Percentiles rank a stretch among this genome's conserved stretches.
These are phyloP conservation scores for Fusarium verrucosum DNA, from an alignment of 2,329 filamentous ascomycete genomes.

Conservation along the genomic window DNA sequence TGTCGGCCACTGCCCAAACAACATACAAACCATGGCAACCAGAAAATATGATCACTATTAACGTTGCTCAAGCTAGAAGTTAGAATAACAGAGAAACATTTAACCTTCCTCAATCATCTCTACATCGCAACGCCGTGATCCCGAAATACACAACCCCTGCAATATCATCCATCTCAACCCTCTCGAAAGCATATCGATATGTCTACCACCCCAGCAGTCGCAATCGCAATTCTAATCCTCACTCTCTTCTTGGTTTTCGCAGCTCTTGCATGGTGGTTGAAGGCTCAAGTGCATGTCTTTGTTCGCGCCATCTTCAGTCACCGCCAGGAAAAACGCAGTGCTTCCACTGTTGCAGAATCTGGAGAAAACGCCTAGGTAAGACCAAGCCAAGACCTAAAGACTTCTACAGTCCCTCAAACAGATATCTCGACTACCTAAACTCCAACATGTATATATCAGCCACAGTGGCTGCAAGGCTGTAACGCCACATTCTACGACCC, in stretches of 20 bases:
- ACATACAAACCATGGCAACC: slow-evolving; percentile 5
- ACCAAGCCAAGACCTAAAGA: neutral
- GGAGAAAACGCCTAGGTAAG: slow-evolving; percentile 28
- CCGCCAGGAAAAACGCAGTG: slow-evolving; percentile 14
- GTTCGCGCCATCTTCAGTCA: slow-evolving; percentile 42
- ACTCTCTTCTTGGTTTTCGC: slow-evolving; percentile 45
- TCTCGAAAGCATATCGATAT: slow-evolving; percentile 25
- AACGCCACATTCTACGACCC: slow-evolving; percentile 15
- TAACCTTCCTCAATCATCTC: neutral
- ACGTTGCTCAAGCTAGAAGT: neutral
- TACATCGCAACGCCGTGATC: neutral
- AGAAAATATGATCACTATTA: neutral
- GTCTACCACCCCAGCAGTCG: slow-evolving; percentile 42
- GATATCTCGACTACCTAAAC: neutral
- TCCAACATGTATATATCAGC: slow-evolving; percentile 4
- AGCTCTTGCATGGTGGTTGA: slow-evolving; percentile 46
- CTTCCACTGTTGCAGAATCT: slow-evolving; percentile 18
- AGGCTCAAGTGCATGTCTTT: slow-evolving; percentile 45
- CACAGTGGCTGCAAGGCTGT: slow-evolving; percentile 43
- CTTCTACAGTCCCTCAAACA: neutral
- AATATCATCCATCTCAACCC: neutral
- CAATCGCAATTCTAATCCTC: slow-evolving; percentile 48
- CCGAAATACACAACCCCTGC: neutral
- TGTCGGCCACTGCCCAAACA: slow-evolving; percentile 11
- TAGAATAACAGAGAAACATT: neutral